Evolutionary conservation across 179 eudicot species (phyloP).

Genomic region (Vitellaria paradoxa): DNA sequence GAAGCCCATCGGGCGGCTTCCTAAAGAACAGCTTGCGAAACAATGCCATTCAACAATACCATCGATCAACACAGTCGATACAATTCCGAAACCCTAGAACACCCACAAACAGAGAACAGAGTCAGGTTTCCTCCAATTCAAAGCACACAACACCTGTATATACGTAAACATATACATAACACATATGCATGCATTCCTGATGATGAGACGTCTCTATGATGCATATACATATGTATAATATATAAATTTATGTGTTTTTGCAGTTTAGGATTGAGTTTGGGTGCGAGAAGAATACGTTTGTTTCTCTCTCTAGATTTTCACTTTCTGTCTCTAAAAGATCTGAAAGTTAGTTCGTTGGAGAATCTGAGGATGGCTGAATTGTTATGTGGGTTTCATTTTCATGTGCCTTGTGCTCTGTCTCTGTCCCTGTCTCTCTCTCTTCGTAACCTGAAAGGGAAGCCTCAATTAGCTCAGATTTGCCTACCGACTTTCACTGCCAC

Average conservation of each 20-base stretch:
- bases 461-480: not conserved
- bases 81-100: constrained; percentile 20
- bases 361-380: not conserved
- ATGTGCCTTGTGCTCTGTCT: not conserved
- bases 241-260: not conserved
- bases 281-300: not conserved
- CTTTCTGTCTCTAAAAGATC: not conserved
- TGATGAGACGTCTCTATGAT: not conserved
- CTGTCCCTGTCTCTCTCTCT: not conserved
- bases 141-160: not conserved
- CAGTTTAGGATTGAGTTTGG: not conserved
- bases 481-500: constrained; percentile 14
- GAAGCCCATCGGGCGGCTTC: constrained; percentile 88
- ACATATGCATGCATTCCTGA: too few relatives aligned
- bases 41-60: constrained; percentile 41
- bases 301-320: not conserved
- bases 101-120: not conserved
- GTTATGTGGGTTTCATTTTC: not conserved
- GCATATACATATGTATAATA: not conserved
- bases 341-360: not conserved
- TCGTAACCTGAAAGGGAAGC: not conserved
- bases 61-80: not conserved
- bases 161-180: too few relatives aligned
- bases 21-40: constrained; percentile 70
- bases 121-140: not conserved